Evolutionary conservation across 306 rosid genomes (phyloP), one percentile per base, ranked within the genome.

Genomic region (Pyrus pyrifolia): DNA sequence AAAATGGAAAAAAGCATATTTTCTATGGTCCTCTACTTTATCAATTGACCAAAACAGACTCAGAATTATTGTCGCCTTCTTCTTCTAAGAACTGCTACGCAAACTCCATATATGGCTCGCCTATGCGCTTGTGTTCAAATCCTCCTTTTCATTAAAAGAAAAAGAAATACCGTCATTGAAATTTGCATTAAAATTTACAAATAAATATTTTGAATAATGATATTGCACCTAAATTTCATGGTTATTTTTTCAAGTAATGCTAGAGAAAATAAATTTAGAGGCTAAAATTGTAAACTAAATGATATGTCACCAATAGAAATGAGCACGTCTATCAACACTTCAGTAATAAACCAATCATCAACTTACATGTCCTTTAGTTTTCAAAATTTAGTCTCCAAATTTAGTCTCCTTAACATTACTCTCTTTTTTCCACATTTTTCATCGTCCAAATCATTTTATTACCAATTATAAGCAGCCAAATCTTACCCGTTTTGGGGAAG

Each of bases 21-120:
- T 78, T 42, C 60, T 87, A 31, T 69, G 65, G 81, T 82, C 86
- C 88, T 33, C 75, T 72, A 81, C 75, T 80, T 83, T 74, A 76
- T 77, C 75, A 25, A 14, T 49, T 49, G 58, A 79, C 80, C 63
- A 19, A 44, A 78, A 49, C 71, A 60, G 68, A 62, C 44, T 29
- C 42, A 71, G 40, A 12, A 44, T 18, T 25, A 11, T 61, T 46
- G 29, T 14, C 30, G 22, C 33, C 53, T 71, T 21, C 3, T 53
- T 71, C 53, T 14, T 71, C 64, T 33, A 63, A 63, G 70, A 4
- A 38, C 57, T 58, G 7, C 70, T 8, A 33, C 21, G 49, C 2
- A 30, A 6, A 49, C 19, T 49, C 7, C 3, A 49, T 14, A 4
- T 15, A 6, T 49, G 17, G 53, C 19, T 49, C 18, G 3, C 7